Evolutionary conservation across 2,329 filamentous ascomycete species (phyloP).

Genomic region (Aspergillus carbonarius): DNA sequence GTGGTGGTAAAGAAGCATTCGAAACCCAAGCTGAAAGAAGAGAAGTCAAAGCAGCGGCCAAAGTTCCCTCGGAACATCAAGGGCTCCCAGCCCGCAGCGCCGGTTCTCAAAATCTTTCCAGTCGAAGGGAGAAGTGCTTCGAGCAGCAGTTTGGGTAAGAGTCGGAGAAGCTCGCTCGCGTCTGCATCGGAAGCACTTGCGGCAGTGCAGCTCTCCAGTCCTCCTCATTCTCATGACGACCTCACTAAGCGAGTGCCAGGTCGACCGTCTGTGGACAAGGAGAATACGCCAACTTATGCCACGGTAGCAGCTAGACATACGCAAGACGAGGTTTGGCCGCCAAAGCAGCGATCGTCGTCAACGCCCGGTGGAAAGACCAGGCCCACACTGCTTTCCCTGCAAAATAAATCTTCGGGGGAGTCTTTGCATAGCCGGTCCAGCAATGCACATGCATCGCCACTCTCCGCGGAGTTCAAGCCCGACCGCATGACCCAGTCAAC

Average conservation of each 20-base stretch:
- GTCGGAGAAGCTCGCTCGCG: slow-evolving; percentile 21
- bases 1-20: slow-evolving; percentile 25
- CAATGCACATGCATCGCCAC: slow-evolving; percentile 29
- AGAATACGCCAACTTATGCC: slow-evolving; percentile 37
- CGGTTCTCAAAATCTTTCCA: slow-evolving; percentile 26
- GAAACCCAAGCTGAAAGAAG: slow-evolving; percentile 16
- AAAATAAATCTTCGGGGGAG: slow-evolving; percentile 33
- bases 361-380: slow-evolving; percentile 17
- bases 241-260: slow-evolving; percentile 4
- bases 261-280: slow-evolving; percentile 17
- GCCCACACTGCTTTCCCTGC: slow-evolving; percentile 17
- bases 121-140: slow-evolving; percentile 34
- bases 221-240: slow-evolving; percentile 24
- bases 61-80: slow-evolving; percentile 20
- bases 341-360: slow-evolving; percentile 24
- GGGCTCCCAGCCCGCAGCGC: slow-evolving; percentile 21
- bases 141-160: slow-evolving; percentile 21
- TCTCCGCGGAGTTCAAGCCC: slow-evolving; percentile 28
- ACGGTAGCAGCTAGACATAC: slow-evolving; percentile 29
- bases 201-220: slow-evolving; percentile 39
- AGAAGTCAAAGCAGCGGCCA: slow-evolving; percentile 14
- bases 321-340: slow-evolving; percentile 13
- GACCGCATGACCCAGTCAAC: slow-evolving; percentile 31
- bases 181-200: slow-evolving; percentile 42
- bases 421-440: slow-evolving; percentile 27